Conservation (phyloP, 768 basidiomycete genomes). For the Psilocybe cubensis region DNA sequence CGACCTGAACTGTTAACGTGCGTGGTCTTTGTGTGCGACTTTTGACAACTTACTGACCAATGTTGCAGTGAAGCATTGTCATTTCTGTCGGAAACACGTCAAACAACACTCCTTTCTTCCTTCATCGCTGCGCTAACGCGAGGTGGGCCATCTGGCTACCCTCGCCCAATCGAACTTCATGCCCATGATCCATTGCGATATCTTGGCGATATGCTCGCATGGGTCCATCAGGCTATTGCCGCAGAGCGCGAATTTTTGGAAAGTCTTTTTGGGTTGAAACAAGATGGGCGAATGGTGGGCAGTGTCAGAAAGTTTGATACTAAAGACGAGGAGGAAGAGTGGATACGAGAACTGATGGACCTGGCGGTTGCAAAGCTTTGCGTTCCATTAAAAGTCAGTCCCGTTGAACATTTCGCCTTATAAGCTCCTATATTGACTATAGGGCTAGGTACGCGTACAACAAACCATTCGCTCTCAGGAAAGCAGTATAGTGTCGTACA, state of each 20-base stretch:
- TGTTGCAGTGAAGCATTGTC: conserved; percentile 65
- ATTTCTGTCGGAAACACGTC: conserved; percentile 80
- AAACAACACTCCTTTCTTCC: conserved; percentile 74
- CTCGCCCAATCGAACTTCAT: conserved; percentile 95
- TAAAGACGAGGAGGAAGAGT: conserved; percentile 71
- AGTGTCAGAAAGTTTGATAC: conserved; percentile 56
- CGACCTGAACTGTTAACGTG: conserved; percentile 81
- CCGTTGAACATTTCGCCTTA: not conserved
- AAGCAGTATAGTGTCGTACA: conserved; percentile 89
- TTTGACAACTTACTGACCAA: not conserved
- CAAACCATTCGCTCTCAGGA: conserved; percentile 95
- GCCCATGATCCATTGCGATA: conserved; percentile 98
- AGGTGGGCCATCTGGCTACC: conserved; percentile 82
- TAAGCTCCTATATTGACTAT: conserved; percentile 1
- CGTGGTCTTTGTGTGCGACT: conserved; percentile 21
- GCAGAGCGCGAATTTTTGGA: conserved; percentile 95
- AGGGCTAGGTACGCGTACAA: conserved; percentile 75
- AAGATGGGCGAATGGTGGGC: conserved; percentile 76
- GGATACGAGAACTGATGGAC: conserved; percentile 83
- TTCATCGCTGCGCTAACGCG: conserved; percentile 90
- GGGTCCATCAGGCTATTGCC: conserved; percentile 96
- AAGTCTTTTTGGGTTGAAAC: conserved; percentile 74
- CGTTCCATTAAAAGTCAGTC: conserved; percentile 80
- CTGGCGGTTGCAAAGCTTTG: conserved; percentile 81
- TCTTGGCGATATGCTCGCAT: conserved; percentile 97